Evolutionary conservation across 305 asterid species (phyloP).

Genomic region (Fraxinus platypoda): DNA sequence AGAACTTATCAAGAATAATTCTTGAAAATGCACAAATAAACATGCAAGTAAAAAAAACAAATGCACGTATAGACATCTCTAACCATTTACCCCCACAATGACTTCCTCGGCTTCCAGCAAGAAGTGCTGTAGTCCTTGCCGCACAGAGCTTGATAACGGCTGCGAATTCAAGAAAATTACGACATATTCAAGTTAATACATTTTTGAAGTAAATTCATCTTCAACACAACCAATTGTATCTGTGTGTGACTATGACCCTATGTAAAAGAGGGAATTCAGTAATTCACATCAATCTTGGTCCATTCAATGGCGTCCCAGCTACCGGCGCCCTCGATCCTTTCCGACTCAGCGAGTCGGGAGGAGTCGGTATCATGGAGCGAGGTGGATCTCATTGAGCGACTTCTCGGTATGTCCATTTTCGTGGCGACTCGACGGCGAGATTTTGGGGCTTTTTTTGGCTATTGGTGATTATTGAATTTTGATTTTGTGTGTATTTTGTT

Average conservation of each 20-base stretch:
- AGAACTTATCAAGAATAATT: not conserved
- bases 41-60: not conserved
- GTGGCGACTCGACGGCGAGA: slow-evolving; percentile 25
- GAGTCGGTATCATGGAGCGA: slow-evolving; percentile 52
- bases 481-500: not conserved
- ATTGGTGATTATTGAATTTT: slow-evolving; percentile 5
- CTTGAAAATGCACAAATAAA: not conserved
- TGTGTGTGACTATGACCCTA: not conserved
- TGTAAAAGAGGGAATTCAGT: not conserved
- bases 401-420: slow-evolving; percentile 56
- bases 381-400: slow-evolving; percentile 61
- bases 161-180: slow-evolving; percentile 26
- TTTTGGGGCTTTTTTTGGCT: not conserved
- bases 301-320: slow-evolving; percentile 95
- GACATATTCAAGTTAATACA: not conserved
- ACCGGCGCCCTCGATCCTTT: slow-evolving; percentile 74
- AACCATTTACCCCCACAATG: slow-evolving; percentile 58
- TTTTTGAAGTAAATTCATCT: not conserved
- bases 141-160: slow-evolving; percentile 71
- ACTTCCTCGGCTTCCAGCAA: slow-evolving; percentile 69
- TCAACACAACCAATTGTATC: not conserved
- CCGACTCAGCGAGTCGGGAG: slow-evolving; percentile 58
- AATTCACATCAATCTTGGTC: slow-evolving; percentile 85
- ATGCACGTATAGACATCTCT: slow-evolving; percentile 1
- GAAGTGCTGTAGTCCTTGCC: slow-evolving; percentile 60